Evolutionary conservation across 495 filamentous ascomycete species (phyloP).

Genomic region (Penicillium pancosmium): DNA sequence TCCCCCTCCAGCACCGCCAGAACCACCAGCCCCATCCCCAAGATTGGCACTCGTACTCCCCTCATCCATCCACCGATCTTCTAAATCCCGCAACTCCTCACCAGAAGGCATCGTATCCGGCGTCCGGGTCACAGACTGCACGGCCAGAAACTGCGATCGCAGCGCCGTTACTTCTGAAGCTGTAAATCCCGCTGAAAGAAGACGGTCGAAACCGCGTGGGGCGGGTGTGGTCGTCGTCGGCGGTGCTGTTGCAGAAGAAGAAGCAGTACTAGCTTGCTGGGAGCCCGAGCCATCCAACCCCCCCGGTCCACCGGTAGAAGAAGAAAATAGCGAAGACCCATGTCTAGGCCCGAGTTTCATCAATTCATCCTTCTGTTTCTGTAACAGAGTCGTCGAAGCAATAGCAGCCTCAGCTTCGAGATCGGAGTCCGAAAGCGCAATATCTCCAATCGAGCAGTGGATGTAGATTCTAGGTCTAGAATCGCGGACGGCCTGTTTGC

Average conservation of each 20-base stretch:
- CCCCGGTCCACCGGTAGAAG: neutral
- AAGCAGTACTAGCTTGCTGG: neutral
- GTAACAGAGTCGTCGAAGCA: constrained; percentile 40
- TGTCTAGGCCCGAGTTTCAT: neutral
- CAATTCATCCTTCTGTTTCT: constrained; percentile 21
- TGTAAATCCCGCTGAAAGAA: constrained; percentile 79
- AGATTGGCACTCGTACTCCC: constrained; percentile 51
- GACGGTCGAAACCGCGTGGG: constrained; percentile 87
- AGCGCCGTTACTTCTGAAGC: constrained; percentile 77
- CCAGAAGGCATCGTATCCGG: constrained; percentile 80
- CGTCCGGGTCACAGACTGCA: constrained; percentile 75
- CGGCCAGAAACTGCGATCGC: constrained; percentile 79
- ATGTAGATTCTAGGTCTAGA: constrained; percentile 65
- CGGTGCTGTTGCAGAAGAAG: constrained; percentile 16
- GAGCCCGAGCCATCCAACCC: no score
- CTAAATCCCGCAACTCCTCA: constrained; percentile 63
- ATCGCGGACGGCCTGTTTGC: constrained; percentile 56
- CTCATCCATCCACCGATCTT: constrained; percentile 92
- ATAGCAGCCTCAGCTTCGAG: constrained; percentile 66
- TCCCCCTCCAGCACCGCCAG: constrained; percentile 20
- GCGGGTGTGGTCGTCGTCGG: constrained; percentile 53
- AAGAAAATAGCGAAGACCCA: constrained; percentile 9
- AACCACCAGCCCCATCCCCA: constrained; percentile 38
- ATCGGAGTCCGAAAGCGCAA: constrained; percentile 62
- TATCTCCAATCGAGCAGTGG: constrained; percentile 83